phyloP scores from a whole-genome alignment of 306 rosid genomes.

The Medicago lupulina region DNA sequence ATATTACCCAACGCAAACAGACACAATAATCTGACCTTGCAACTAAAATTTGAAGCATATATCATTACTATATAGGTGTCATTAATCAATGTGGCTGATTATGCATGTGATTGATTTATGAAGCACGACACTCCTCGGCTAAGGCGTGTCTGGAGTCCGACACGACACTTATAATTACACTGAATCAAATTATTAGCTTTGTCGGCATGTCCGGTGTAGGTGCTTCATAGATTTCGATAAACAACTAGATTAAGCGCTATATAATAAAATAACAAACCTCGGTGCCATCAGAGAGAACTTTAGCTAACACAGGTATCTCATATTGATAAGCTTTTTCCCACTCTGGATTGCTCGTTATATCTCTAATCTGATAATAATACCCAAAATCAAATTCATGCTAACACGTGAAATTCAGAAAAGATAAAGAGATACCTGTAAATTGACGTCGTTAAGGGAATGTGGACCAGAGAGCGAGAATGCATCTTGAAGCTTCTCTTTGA shows the following conservation, averaged over 20 bases:
- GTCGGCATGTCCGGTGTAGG: no score
- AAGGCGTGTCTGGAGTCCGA: no score
- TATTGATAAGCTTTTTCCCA: conserved; percentile 92
- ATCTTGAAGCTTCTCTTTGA: conserved; percentile 91
- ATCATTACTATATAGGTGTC: conserved; percentile 12
- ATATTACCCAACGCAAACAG: conserved; percentile 10
- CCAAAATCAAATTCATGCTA: conserved; percentile 17
- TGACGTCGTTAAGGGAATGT: conserved; percentile 71
- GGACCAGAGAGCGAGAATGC: conserved; percentile 72
- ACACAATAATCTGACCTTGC: conserved; percentile 6
- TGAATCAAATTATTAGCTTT: no score
- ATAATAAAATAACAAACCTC: conserved; percentile 63
- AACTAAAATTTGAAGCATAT: conserved; percentile 10
- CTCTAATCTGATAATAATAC: conserved; percentile 68
- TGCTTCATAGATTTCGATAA: no score
- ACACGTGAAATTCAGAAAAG: not conserved
- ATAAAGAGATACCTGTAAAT: conserved; percentile 56
- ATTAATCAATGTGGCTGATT: not conserved
- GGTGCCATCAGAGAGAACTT: conserved; percentile 79
- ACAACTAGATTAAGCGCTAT: no score
- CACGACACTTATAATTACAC: no score
- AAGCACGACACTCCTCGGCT: no score
- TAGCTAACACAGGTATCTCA: conserved; percentile 89
- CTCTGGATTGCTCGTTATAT: conserved; percentile 75
- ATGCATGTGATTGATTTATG: conserved; percentile 24